A percentile compares a stretch with the other conserved stretches of the same genome.
phyloP scores from a whole-genome alignment of 169 alveolate genomes.

The Plasmodium reichenowi region DNA sequence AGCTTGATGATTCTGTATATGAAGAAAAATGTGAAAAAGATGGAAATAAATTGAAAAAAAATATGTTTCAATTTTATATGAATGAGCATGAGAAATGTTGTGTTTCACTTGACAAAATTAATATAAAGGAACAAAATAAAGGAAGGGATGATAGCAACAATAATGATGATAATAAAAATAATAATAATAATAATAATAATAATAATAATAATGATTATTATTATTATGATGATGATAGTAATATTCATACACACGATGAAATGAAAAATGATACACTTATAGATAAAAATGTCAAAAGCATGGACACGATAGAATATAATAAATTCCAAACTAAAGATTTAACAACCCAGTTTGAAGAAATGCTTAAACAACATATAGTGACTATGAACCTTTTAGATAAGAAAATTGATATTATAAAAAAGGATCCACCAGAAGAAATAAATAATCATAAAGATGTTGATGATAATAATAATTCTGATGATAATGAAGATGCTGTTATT shows the following conservation, averaged over 20 bases:
- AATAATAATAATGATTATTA: neutral
- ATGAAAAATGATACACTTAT: neutral
- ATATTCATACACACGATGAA: neutral
- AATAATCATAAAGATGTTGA: too few species aligned
- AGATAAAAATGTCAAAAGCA: neutral
- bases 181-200: neutral
- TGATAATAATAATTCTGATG: neutral
- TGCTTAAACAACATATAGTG: conserved; percentile 16
- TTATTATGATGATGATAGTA: neutral
- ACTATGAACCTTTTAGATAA: conserved; percentile 26
- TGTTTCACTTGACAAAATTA: too few species aligned
- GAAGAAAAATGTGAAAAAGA: neutral
- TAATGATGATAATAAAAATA: neutral
- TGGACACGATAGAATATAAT: neutral
- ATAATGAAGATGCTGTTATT: conserved; percentile 24
- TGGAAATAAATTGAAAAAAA: too few species aligned
- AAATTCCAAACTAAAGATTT: neutral
- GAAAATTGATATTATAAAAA: conserved; percentile 9
- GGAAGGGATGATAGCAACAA: too few species aligned
- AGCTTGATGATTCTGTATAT: neutral
- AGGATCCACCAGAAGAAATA: neutral
- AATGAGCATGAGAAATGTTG: too few species aligned
- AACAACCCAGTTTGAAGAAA: conserved; percentile 2
- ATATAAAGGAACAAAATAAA: too few species aligned
- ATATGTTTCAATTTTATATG: too few species aligned